Evolutionary conservation across 2,329 filamentous ascomycete species (phyloP).

Genomic region (Aspergillus udagawae): DNA sequence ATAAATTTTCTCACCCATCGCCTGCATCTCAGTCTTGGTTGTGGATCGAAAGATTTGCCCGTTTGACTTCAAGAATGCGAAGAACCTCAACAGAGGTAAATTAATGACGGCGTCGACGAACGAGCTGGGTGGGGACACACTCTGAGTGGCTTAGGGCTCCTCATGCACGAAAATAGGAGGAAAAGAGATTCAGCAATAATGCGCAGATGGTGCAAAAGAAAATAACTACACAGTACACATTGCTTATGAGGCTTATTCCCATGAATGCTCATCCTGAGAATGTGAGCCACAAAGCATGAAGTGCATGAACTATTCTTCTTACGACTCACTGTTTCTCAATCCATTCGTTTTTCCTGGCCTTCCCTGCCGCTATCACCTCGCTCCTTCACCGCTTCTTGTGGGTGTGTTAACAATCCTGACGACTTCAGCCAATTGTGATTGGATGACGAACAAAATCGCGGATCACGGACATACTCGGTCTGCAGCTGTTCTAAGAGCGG

Average conservation of each 20-base stretch:
- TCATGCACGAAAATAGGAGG: neutral
- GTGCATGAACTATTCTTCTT: neutral
- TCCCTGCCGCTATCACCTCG: neutral
- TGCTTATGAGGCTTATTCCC: neutral
- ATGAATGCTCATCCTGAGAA: neutral
- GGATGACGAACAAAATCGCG: slow-evolving; percentile 10
- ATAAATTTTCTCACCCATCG: neutral
- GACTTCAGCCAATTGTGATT: slow-evolving; percentile 11
- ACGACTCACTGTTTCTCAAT: neutral
- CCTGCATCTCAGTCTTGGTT: neutral
- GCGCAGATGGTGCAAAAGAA: neutral
- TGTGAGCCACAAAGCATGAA: neutral
- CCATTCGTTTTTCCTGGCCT: neutral
- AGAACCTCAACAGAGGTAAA: neutral
- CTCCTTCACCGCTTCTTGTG: slow-evolving; percentile 17
- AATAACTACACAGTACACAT: neutral
- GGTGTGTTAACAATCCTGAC: slow-evolving; percentile 2
- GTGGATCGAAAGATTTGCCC: neutral
- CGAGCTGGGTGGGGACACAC: neutral
- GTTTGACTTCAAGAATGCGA: neutral
- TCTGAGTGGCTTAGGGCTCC: neutral
- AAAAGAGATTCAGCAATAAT: neutral
- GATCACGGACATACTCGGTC: slow-evolving; percentile 11
- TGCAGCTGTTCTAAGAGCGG: slow-evolving; percentile 7
- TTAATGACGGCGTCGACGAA: neutral